phyloP scores from a whole-genome alignment of 2,329 filamentous ascomycete genomes.

The Verticillium nubilum region DNA sequence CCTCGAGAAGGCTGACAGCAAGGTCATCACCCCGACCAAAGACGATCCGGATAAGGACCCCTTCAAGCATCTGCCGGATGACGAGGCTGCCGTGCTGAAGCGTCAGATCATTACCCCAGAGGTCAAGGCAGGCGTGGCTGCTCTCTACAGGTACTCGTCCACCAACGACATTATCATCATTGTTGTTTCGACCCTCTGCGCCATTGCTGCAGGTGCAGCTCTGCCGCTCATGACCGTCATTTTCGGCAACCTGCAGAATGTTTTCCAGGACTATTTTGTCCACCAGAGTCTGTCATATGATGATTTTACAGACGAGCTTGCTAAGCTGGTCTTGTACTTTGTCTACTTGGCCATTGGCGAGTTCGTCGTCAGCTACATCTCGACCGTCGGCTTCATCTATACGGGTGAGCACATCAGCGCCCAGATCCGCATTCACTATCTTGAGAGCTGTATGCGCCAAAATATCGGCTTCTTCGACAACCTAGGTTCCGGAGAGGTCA shows the following conservation, averaged over 20 bases:
- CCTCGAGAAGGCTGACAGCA: conserved; percentile 38
- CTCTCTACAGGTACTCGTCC: conserved; percentile 67
- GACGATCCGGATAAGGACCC: conserved; percentile 45
- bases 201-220: conserved; percentile 68
- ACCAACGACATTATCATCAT: conserved; percentile 61
- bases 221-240: conserved; percentile 77
- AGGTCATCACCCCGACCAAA: conserved; percentile 20
- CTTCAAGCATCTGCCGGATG: conserved; percentile 55
- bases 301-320: conserved; percentile 56
- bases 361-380: conserved; percentile 71
- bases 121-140: conserved; percentile 57
- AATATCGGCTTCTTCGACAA: conserved; percentile 95
- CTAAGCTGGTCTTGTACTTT: conserved; percentile 70
- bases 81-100: conserved; percentile 63
- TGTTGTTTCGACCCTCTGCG: conserved; percentile 51
- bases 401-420: conserved; percentile 73
- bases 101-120: conserved; percentile 62
- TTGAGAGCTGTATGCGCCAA: conserved; percentile 77
- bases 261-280: conserved; percentile 61
- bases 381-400: conserved; percentile 87
- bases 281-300: conserved; percentile 36
- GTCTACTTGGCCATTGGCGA: conserved; percentile 79
- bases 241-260: conserved; percentile 70
- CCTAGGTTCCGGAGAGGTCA: conserved; percentile 86
- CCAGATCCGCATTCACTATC: conserved; percentile 77